Base-by-base conservation (phyloP, 2,329 filamentous ascomycete species). In the Torrubiellomyces zombiae region DNA sequence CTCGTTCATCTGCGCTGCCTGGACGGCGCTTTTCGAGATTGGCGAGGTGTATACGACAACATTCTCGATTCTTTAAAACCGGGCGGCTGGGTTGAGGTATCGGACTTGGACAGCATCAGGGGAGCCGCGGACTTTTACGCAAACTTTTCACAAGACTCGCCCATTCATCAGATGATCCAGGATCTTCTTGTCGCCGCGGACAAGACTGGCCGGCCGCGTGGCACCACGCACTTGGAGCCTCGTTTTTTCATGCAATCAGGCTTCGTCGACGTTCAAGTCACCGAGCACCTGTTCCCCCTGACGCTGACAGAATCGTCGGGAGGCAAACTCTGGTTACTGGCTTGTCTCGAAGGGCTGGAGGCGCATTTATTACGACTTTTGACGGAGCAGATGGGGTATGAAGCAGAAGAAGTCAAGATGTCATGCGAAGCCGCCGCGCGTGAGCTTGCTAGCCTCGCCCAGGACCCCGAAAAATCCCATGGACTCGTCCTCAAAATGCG, bases 1-100 rank as follows among this genome's bases (percentile, higher is more conserved):
- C 44, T 72, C 9, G 54, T 72, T 15, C 67, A 72, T 37, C 46
- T 69, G 28, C 58, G 67, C 5, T 52, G 60, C 32, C 56, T 72
- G 54, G 49, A 60, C 11, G 67, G 64, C 7, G 56, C 65, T 7
- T 69, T 72, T 38, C 43, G 47, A 1, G 59, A 70, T 40, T 72
- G 67, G 67, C 38, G 45, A 17, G 56, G 55, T 30, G 55, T 71
- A 14, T 70, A 68, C 39, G 42, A 51, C 32, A 60, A 64, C 33
- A 56, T 59, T 2, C 63, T 57, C 37, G 47, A 53, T 18, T 66
- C 62, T 29, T 44, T 69, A 18, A 63, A 60, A 29, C 65, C 65
- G 1, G 65, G 65, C 20, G 65, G 63, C 9, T 69, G 60, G 58
- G 54, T 70, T 20, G 64, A 70, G 40, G 40, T 69, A 6, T 41